Evolutionary conservation across 306 rosid species (phyloP), one percentile per base, ranked within the genome.

Genomic region (Sophora flavescens): DNA sequence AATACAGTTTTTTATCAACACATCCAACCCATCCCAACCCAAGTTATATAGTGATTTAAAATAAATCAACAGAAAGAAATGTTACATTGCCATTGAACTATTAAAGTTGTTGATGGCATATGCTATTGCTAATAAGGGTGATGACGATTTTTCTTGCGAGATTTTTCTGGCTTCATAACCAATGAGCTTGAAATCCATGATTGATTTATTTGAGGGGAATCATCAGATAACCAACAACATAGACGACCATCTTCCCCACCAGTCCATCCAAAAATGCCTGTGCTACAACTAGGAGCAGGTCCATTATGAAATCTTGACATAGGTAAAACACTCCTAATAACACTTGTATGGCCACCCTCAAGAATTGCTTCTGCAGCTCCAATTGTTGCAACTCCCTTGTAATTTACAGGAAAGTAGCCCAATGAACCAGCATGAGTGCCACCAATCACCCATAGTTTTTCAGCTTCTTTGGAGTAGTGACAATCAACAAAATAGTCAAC

Each of bases 201-300:
- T 28, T 73, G 88, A 56, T 87, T 83, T 45, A 74, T 47, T 69
- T 79, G 82, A 0, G 87, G 65, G 30, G 91, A 83, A 38, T 79
- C 86, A 56, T 92, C 97, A 2, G 97, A 89, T 13, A 80, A 73
- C 97, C 99, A 95, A 72, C 97, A 95, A 84, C 97, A 90, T 56
- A 95, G 74, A 8, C 96, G 85, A 50, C 99, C 99, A 83, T 95
- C 97, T 91, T 95, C 97, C 36, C 97, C 97, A 14, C 99, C 99
- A 0, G 92, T 86, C 99, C 99, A 95, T 68, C 99, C 98, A 76
- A 95, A 92, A 81, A 88, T 74, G 67, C 91, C 89, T 35, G 72
- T 86, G 81, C 78, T 83, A 69, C 45, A 22, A n/a, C 54, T 17
- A 30, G 65, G 86, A 48, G 70, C 58, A 14, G 80, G 22, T 8